phyloP scores from a whole-genome alignment of 768 basidiomycete species.

The Lyophyllum atratum region DNA sequence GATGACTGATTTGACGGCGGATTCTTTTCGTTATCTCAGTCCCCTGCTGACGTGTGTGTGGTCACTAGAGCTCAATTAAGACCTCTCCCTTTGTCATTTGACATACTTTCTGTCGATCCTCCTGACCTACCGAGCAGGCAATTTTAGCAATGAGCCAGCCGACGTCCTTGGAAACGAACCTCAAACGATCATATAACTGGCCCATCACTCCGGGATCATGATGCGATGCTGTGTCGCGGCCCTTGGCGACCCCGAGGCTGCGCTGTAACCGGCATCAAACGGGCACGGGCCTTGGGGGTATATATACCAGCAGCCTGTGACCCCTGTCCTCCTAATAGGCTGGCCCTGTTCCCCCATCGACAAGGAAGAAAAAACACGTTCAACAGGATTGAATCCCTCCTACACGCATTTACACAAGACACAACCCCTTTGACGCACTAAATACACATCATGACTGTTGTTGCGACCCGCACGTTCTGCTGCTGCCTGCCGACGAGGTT shows the following conservation, averaged over 20 bases:
- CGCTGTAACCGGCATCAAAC: conserved; percentile 13
- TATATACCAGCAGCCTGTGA: conserved; percentile 29
- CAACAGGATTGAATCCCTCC: conserved; percentile 19
- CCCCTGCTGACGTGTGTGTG: no score
- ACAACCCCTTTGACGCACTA: conserved; percentile 6
- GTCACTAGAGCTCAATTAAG: not conserved
- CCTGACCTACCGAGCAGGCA: not conserved
- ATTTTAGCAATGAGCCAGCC: no score
- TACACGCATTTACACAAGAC: conserved; percentile 8
- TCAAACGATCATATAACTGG: conserved; percentile 11
- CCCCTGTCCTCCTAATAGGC: conserved; percentile 35
- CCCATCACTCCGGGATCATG: conserved; percentile 11
- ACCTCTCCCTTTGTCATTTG: not conserved
- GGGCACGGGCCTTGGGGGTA: conserved; percentile 18
- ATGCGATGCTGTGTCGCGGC: conserved; percentile 8
- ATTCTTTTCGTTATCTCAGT: no score
- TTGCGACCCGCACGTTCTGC: conserved; percentile 46
- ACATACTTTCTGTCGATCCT: not conserved
- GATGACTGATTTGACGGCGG: no score
- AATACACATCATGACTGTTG: conserved; percentile 32
- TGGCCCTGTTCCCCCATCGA: conserved; percentile 43
- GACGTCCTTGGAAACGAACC: conserved; percentile 13
- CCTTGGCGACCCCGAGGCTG: conserved; percentile 12
- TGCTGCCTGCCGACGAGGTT: conserved; percentile 52
- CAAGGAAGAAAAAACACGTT: conserved; percentile 11